Base-by-base conservation (phyloP, 495 filamentous ascomycete genomes). In the Recurvomyces mirabilis region DNA sequence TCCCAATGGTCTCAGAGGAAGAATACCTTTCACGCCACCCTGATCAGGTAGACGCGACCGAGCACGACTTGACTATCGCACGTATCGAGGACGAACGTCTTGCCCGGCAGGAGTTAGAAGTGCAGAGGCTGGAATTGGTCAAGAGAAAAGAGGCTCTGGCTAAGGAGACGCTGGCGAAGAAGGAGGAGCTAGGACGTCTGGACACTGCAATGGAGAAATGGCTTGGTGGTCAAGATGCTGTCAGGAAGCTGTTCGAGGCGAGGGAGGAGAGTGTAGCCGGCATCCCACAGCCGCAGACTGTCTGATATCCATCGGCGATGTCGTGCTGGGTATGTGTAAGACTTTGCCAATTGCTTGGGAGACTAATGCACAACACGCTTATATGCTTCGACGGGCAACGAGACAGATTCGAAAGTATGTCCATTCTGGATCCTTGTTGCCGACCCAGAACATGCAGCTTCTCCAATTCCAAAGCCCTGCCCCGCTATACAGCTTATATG, bases 121-220 rank as follows among this genome's bases (percentile, higher is more conserved):
- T 86, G 61, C 79, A 82, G 46, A 74, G 93, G 29, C 85, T 87
- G 61, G 83, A 81, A 51, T 69, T 95, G 20, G 64, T 94, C 41
- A 89, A 85, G 68, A 78, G 81, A 59, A 98, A 98, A 58, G 86
- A 93, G 60, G 81, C 78, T 38, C 68, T 98, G 43, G 93, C 93
- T 43, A 80, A 84, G 5, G 88, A 95, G 55, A 95, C 94, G 55
- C 93, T 94, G 68, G 93, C 86, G 65, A 72, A 88, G 38, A 89
- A 91, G 61, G 88, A 95, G 42, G 86, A 98, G 58, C 66, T 98
- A 20, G 84, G 79, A 25, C 93, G 78, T 51, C 67, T 95, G 26
- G 88, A 94, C 55, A 78, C 82, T 63, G 82, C 93, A 59, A 66
- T 94, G 51, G 87, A 94, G 65, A 84, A 84, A 55, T 94, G 93